phyloP scores from a whole-genome alignment of 176 grass and related monocot genomes.

The Bolboschoenus planiculmis region DNA sequence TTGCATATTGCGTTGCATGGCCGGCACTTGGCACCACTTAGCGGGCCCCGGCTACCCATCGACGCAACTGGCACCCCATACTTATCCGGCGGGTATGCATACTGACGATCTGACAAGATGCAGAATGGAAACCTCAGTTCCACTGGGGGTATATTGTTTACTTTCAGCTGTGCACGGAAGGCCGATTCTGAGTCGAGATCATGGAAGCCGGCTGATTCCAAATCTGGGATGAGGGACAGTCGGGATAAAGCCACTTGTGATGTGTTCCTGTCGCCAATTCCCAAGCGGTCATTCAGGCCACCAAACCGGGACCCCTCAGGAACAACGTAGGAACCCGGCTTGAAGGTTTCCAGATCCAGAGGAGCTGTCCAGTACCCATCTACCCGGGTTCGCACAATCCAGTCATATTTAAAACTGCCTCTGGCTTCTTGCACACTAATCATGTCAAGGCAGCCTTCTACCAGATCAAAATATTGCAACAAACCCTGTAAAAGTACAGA shows the following conservation, averaged over 20 bases:
- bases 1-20: constrained; percentile 42
- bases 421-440: constrained; percentile 44
- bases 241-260: constrained; percentile 44
- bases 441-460: constrained; percentile 71
- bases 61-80: constrained; percentile 68
- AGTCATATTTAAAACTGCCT: constrained; percentile 50
- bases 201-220: constrained; percentile 29
- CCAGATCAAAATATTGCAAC: constrained; percentile 69
- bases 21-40: constrained; percentile 81
- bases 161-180: constrained; percentile 51
- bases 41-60: constrained; percentile 45
- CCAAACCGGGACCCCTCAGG: constrained; percentile 54
- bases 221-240: constrained; percentile 37
- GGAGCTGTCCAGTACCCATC: constrained; percentile 62
- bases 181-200: constrained; percentile 65
- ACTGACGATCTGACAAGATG: constrained; percentile 55
- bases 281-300: constrained; percentile 80
- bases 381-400: constrained; percentile 65
- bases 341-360: constrained; percentile 9
- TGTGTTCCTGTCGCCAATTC: constrained; percentile 30
- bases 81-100: constrained; percentile 34
- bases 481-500: constrained; percentile 39
- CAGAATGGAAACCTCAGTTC: constrained; percentile 58
- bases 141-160: background rate
- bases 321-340: constrained; percentile 33